Percentiles rank a stretch among this genome's conserved stretches.
Conservation (phyloP, 306 rosid species). For the Prunus mira region DNA sequence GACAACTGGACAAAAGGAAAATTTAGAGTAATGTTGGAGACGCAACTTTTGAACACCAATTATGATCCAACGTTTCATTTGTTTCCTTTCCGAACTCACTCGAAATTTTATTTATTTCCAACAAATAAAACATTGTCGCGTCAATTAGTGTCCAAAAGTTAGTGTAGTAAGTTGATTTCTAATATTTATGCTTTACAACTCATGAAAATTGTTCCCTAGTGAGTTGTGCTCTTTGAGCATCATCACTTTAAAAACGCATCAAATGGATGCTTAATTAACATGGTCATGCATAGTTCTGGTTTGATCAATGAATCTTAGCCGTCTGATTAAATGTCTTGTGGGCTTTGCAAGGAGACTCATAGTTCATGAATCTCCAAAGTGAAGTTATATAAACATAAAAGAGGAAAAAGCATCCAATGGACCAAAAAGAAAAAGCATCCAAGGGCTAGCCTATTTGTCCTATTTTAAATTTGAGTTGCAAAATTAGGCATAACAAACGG, state of each 20-base stretch:
- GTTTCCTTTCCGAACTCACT: no score
- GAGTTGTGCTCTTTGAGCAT: neutral
- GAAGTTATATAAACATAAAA: neutral
- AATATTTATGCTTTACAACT: no score
- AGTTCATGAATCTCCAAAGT: neutral
- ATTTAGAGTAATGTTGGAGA: neutral
- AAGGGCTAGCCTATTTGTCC: no score
- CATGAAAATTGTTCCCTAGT: neutral
- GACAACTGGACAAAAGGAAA: slow-evolving; percentile 4
- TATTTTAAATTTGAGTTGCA: no score
- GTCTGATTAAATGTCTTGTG: neutral
- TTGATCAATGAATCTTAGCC: neutral
- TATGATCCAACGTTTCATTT: no score
- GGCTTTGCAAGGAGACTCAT: neutral
- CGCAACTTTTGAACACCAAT: no score
- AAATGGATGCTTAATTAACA: neutral
- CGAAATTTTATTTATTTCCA: no score
- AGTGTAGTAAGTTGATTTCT: no score
- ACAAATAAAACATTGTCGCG: no score
- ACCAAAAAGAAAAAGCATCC: no score
- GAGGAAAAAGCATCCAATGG: neutral
- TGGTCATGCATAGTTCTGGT: neutral
- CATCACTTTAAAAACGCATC: neutral
- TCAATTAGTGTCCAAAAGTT: no score
- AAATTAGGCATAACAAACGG: no score